A percentile compares a stretch with the other conserved stretches of the same genome.
These are phyloP conservation scores for Picochlorum sp. DNA, from an alignment of 139 green algal genomes.

Conservation along the genomic window DNA sequence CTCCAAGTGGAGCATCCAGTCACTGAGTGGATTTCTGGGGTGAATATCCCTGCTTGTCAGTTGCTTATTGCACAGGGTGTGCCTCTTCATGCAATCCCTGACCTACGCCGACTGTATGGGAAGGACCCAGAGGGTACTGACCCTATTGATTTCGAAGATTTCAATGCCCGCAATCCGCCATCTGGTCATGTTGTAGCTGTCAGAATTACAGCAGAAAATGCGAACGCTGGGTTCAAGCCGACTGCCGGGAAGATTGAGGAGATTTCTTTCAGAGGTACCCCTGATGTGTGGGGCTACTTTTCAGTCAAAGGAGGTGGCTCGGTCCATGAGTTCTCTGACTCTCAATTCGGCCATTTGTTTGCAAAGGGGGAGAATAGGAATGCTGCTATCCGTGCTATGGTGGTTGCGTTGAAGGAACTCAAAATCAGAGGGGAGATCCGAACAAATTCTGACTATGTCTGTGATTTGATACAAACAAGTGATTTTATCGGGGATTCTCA, in stretches of 20 bases:
- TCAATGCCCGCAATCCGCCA: slow-evolving; percentile 33
- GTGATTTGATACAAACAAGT: slow-evolving; percentile 69
- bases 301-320: slow-evolving; percentile 81
- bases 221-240: slow-evolving; percentile 95
- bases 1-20: slow-evolving; percentile 99
- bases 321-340: slow-evolving; percentile 97
- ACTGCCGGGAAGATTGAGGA: slow-evolving; percentile 88
- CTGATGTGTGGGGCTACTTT: slow-evolving; percentile 97
- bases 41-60: slow-evolving; percentile 93
- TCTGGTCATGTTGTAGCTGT: slow-evolving; percentile 77
- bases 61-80: slow-evolving; percentile 88
- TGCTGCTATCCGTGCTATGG: slow-evolving; percentile 80
- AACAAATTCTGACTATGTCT: slow-evolving; percentile 78
- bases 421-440: slow-evolving; percentile 85
- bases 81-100: slow-evolving; percentile 76
- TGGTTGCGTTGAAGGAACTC: slow-evolving; percentile 89
- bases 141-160: slow-evolving; percentile 71
- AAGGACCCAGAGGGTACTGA: slow-evolving; percentile 31
- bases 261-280: slow-evolving; percentile 66
- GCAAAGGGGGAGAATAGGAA: slow-evolving; percentile 72
- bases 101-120: slow-evolving; percentile 70
- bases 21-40: slow-evolving; percentile 89
- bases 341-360: slow-evolving; percentile 97
- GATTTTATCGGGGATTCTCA: slow-evolving; percentile 72
- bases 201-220: slow-evolving; percentile 91